phyloP scores from a whole-genome alignment of 1,139 yeast species.

The Pichia sp. region DNA sequence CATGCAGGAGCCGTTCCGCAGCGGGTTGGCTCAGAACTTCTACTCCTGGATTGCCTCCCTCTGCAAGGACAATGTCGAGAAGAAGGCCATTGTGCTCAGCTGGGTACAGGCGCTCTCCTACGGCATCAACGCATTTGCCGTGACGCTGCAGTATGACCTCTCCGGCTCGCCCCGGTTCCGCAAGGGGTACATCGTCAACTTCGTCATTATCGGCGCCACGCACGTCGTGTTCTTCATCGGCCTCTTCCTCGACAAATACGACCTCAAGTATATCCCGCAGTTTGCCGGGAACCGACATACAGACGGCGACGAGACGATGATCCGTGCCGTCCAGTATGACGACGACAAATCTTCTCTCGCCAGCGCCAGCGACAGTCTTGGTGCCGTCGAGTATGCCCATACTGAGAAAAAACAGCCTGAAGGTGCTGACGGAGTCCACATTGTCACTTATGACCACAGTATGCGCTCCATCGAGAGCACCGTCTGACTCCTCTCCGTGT shows the following conservation, averaged over 20 bases:
- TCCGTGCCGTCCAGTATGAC: neutral
- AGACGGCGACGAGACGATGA: neutral
- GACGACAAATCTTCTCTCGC: neutral
- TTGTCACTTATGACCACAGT: neutral
- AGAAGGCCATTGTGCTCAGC: slow-evolving; percentile 46
- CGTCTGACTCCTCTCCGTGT: neutral
- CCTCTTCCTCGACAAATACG: slow-evolving; percentile 22
- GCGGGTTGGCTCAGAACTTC: slow-evolving; percentile 36
- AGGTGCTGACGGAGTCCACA: neutral
- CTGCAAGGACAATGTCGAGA: slow-evolving; percentile 44
- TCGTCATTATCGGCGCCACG: slow-evolving; percentile 35
- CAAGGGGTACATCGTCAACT: slow-evolving; percentile 49
- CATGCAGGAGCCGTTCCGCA: slow-evolving; percentile 10
- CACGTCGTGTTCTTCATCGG: slow-evolving; percentile 15
- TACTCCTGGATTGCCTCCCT: slow-evolving; percentile 49
- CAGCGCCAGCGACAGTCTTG: neutral
- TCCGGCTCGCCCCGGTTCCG: slow-evolving; percentile 41
- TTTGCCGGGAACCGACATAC: slow-evolving; percentile 20
- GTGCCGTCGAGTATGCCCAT: neutral
- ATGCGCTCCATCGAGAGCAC: no score
- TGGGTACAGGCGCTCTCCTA: slow-evolving; percentile 49
- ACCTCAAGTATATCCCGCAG: slow-evolving; percentile 16
- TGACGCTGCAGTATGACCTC: slow-evolving; percentile 46
- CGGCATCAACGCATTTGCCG: slow-evolving; percentile 45
- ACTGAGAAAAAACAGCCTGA: neutral